Evolutionary conservation across 2,329 filamentous ascomycete genomes (phyloP), one percentile per base, ranked within the genome.

Genomic region (Colletotrichum sp.): DNA sequence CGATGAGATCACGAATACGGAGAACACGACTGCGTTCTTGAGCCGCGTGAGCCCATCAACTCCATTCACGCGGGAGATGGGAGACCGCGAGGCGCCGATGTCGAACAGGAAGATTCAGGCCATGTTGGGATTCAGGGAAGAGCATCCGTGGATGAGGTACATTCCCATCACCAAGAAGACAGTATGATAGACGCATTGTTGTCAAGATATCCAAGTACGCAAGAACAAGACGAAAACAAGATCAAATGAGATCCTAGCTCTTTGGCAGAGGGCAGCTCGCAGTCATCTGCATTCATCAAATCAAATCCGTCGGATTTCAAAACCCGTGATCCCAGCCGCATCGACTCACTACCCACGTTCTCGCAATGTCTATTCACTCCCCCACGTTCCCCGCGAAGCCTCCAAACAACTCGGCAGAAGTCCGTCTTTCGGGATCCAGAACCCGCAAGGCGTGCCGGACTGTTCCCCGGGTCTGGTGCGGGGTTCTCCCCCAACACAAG

Each of bases 51-150:
- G 85, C 70, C 90, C 90, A 0, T 83, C 87, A 24, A 88, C 87
- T 16, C 85, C 86, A 2, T 85, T 93, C 59, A 90, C 87, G 30
- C 83, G 90, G 66, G 87, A 91, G 74, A 88, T 93, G 88, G 90
- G 83, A 0, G 87, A 89, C 72, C 90, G 84, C 78, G 92, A 93
- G 82, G 91, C 90, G 4, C 92, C 91, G 30, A 82, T 93, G 79
- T 90, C 87, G 66, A 93, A 93, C 79, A 82, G 85, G 79, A 93
- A 93, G 85, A 90, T 92, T 55, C 87, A 85, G 67, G 88, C 91
- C 60, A 84, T 93, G 68, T 79, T 93, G 71, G 90, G 91, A 0
- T 93, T 92, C 80, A 85, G 87, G 79, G 90, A 93, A 78, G 85
- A 89, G 67, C 90, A 92, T 81, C 83, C 91, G 76, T 92, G 90